These are phyloP conservation scores for Termitomyces bulborhizus DNA, from an alignment of 768 basidiomycete species.

Conservation along the genomic window DNA sequence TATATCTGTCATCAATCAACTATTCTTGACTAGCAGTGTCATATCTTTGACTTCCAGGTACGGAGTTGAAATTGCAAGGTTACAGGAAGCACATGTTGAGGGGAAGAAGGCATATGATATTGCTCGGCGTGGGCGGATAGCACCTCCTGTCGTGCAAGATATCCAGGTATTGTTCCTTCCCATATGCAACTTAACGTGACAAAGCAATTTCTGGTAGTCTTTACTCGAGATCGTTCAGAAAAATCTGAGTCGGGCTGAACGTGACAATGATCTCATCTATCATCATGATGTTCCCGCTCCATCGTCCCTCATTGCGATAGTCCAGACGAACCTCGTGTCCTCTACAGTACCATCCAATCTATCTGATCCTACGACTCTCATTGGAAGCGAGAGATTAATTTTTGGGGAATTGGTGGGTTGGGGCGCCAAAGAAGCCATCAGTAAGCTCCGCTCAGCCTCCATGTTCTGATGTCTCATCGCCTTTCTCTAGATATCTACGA, in stretches of 20 bases:
- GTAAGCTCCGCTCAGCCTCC: conserved; percentile 36
- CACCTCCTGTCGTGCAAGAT: conserved; percentile 66
- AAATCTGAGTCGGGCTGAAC: conserved; percentile 62
- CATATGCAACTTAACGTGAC: conserved; percentile 1
- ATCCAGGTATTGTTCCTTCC: conserved; percentile 49
- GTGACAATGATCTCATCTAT: conserved; percentile 96
- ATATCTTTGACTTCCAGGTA: conserved; percentile 46
- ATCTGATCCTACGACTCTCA: conserved; percentile 45
- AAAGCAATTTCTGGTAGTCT: conserved; percentile 42
- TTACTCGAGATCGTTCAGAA: conserved; percentile 66
- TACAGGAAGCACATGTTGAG: conserved; percentile 58
- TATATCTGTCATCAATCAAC: neutral
- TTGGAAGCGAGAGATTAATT: conserved; percentile 51
- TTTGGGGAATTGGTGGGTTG: conserved; percentile 77
- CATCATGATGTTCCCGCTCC: conserved; percentile 78
- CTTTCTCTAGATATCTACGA: conserved; percentile 69
- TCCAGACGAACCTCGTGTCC: conserved; percentile 61
- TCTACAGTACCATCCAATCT: conserved; percentile 50
- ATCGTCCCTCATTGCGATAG: conserved; percentile 59
- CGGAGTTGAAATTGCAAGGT: conserved; percentile 78
- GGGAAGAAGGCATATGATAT: conserved; percentile 67
- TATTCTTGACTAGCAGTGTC: neutral
- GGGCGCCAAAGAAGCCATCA: conserved; percentile 86
- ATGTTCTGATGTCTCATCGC: neutral
- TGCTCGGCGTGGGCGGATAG: conserved; percentile 57